Base-by-base conservation (phyloP, 2,329 filamentous ascomycete species). In the Penicillium sp. region DNA sequence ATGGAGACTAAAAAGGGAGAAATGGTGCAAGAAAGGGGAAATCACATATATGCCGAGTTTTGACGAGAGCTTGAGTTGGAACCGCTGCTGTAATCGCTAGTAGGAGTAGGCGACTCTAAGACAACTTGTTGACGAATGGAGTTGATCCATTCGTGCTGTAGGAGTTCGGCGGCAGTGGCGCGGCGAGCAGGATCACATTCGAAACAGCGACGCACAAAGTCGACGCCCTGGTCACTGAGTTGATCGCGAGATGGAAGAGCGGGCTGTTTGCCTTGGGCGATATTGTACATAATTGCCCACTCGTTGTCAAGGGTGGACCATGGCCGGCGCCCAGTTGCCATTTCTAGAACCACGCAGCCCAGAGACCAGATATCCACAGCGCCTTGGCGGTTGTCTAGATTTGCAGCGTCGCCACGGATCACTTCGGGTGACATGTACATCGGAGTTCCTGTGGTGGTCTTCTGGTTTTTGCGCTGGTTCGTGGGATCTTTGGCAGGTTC, bases 341-440 rank as follows among this genome's bases (percentile, higher is more conserved):
- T 97, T 76, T 99, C 94, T 42, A 97, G 84, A 64, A 99, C 91
- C 38, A 99, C 94, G 72, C 94, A 99, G 53, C 94, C 93, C 3
- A 99, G 83, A 3, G 93, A 97, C 93, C 93, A 99, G 61, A 97
- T 88, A 71, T 99, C 93, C 44, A 96, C 91, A 3, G 93, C 88
- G 39, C 93, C 93, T 58, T 92, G 88, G 64, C 90, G 89, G 54
- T 90, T 89, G 13, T 87, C 81, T 31, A 75, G 87, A 49, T 89
- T 89, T 3, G 87, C 80, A 72, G 87, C 87, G 64, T 93, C 89
- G 56, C 94, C 94, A 70, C 93, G 96, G 79, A 99, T 97, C 41
- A 97, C 91, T 79, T 99, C 94, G 6, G 94, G 94, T 7, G 94
- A 97, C 94, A 99, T 99, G 81, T 99, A 99, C 94, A 99, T 99